These are phyloP conservation scores for Flaveria floridana DNA, from an alignment of 140 eudicot genomes.

Conservation along the genomic window DNA sequence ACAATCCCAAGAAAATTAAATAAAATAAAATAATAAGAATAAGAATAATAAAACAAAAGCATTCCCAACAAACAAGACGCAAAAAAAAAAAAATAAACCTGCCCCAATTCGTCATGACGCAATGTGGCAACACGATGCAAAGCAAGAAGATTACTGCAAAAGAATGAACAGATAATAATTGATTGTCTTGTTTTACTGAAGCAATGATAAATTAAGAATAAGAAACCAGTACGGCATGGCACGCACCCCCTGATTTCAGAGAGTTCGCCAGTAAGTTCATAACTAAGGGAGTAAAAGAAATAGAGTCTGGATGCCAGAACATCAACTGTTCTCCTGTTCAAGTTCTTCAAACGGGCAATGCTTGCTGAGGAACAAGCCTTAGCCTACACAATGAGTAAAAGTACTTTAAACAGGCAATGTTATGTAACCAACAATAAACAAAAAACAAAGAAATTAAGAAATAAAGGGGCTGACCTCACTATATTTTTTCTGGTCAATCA, in stretches of 20 bases:
- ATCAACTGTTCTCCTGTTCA: conserved; percentile 80
- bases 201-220: not conserved
- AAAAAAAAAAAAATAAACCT: conserved; percentile 48
- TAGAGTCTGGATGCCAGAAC: conserved; percentile 84
- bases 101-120: conserved; percentile 97
- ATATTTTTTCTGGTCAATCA: conserved; percentile 82
- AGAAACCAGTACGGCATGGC: not conserved
- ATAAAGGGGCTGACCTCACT: conserved; percentile 48
- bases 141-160: conserved; percentile 75
- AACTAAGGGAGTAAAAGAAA: conserved; percentile 73
- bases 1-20: conserved; percentile 10
- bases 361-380: conserved; percentile 90
- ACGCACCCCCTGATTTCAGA: conserved; percentile 95
- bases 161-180: conserved; percentile 1
- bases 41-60: not conserved
- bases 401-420: not conserved
- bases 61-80: not conserved
- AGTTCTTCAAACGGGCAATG: conserved; percentile 77
- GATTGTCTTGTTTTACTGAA: conserved; percentile 1
- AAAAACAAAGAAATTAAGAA: conserved; percentile 11
- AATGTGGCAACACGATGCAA: conserved; percentile 92
- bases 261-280: conserved; percentile 82
- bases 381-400: conserved; percentile 52
- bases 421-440: not conserved
- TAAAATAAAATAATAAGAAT: not conserved